phyloP scores from a whole-genome alignment of 345 rosid species.

The Hypericum perforatum region DNA sequence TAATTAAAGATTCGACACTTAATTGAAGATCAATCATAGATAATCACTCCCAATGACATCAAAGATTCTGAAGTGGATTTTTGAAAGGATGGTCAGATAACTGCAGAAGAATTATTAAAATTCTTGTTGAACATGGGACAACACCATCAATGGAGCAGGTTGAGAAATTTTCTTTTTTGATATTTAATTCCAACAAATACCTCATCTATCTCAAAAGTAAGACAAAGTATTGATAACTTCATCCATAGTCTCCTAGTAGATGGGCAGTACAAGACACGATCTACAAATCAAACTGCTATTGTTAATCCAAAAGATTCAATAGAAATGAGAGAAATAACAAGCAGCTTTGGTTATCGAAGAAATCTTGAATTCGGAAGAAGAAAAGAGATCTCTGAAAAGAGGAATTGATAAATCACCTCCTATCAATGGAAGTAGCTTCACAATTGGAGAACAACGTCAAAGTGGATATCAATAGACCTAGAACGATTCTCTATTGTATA shows the following conservation, averaged over 20 bases:
- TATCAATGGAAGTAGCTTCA: slow-evolving; percentile 23
- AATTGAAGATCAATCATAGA: too few species aligned
- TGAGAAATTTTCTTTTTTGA: slow-evolving; percentile 73
- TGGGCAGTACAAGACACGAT: slow-evolving; percentile 75
- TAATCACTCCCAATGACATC: too few species aligned
- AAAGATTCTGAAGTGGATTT: slow-evolving; percentile 60
- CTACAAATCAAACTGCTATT: slow-evolving; percentile 17
- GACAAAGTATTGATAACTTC: slow-evolving; percentile 82
- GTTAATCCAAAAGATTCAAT: slow-evolving; percentile 10
- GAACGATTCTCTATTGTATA: slow-evolving; percentile 40
- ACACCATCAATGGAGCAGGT: slow-evolving; percentile 90
- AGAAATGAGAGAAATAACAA: slow-evolving; percentile 16
- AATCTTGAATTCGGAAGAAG: slow-evolving; percentile 24
- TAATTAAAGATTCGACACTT: too few species aligned
- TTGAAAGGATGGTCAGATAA: slow-evolving; percentile 87
- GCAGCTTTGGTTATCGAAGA: slow-evolving; percentile 20
- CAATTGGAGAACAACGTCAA: slow-evolving; percentile 16
- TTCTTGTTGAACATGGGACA: slow-evolving; percentile 71
- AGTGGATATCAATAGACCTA: slow-evolving; percentile 18
- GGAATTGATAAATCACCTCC: slow-evolving; percentile 20
- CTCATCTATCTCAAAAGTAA: slow-evolving; percentile 88
- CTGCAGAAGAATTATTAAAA: slow-evolving; percentile 62
- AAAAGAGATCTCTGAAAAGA: slow-evolving; percentile 19
- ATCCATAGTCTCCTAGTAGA: slow-evolving; percentile 89
- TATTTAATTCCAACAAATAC: slow-evolving; percentile 57